Percentiles rank a stretch among this genome's conserved stretches.
Evolutionary conservation across 306 rosid species (phyloP).

Genomic region (Cyclanthera cordifolia): DNA sequence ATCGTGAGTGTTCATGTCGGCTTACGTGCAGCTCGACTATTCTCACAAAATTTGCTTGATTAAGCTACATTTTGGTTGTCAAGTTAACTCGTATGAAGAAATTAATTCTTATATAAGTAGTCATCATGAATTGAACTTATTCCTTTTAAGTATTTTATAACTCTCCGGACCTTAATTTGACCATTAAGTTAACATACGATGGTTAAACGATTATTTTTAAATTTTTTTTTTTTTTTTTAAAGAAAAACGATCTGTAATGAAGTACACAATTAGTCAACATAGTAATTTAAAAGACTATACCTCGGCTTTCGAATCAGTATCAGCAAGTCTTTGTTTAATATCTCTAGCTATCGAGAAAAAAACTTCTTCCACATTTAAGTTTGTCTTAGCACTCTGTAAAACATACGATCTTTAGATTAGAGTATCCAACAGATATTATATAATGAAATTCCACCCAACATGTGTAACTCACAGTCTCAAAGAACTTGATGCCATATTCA

Average conservation of each 20-base stretch:
- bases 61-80: too few species aligned
- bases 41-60: too few species aligned
- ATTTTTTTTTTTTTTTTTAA: neutral
- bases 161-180: too few species aligned
- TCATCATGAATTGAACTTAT: too few species aligned
- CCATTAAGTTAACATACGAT: too few species aligned
- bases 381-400: slow-evolving; percentile 90
- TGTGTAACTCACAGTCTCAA: slow-evolving; percentile 69
- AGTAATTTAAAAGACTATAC: slow-evolving; percentile 25
- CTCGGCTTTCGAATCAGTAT: slow-evolving; percentile 79
- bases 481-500: slow-evolving; percentile 89
- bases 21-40: too few species aligned
- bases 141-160: too few species aligned
- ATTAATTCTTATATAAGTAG: too few species aligned
- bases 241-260: neutral
- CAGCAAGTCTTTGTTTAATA: slow-evolving; percentile 90
- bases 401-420: slow-evolving; percentile 22
- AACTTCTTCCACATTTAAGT: slow-evolving; percentile 89
- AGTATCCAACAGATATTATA: slow-evolving; percentile 6
- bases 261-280: neutral
- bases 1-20: too few species aligned
- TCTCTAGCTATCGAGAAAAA: slow-evolving; percentile 95
- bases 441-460: slow-evolving; percentile 11
- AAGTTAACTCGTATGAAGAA: too few species aligned
- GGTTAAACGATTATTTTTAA: too few species aligned